Evolutionary conservation across 2,329 filamentous ascomycete species (phyloP).

Genomic region (Teratosphaeriaceae sp.): DNA sequence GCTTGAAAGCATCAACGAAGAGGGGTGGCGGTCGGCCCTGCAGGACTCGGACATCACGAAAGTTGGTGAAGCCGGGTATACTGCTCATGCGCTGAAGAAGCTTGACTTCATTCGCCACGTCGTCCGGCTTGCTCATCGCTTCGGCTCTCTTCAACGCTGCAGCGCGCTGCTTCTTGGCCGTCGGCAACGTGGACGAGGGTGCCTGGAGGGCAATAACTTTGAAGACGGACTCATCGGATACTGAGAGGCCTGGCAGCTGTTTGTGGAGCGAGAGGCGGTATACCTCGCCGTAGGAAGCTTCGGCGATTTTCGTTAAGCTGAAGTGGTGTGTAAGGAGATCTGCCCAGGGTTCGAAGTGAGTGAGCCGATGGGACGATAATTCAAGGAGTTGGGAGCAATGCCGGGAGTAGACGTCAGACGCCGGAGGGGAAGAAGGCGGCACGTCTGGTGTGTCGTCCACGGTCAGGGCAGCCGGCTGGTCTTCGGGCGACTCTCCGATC

Average conservation of each 20-base stretch:
- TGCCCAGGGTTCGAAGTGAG: conserved; percentile 36
- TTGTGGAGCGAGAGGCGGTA: conserved; percentile 47
- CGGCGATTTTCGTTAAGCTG: conserved; percentile 54
- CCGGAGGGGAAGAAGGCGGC: too few relatives aligned
- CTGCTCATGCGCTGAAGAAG: conserved; percentile 52
- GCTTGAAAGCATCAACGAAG: conserved; percentile 43
- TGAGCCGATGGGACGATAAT: conserved; percentile 26
- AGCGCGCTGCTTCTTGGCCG: conserved; percentile 45
- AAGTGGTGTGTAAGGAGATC: conserved; percentile 37
- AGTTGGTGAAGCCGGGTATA: conserved; percentile 57
- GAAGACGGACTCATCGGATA: conserved; percentile 39
- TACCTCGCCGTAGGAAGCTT: conserved; percentile 61
- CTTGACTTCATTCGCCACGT: conserved; percentile 42
- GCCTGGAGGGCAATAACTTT: conserved; percentile 39
- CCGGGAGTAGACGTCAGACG: conserved; percentile 13
- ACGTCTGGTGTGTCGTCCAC: too few relatives aligned
- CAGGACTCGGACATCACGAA: conserved; percentile 52
- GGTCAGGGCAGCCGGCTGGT: too few relatives aligned
- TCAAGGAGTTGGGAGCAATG: conserved; percentile 24
- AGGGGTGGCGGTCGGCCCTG: conserved; percentile 48
- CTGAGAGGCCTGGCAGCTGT: conserved; percentile 21
- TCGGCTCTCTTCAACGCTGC: conserved; percentile 36
- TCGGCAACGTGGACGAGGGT: conserved; percentile 33
- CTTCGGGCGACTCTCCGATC: too few relatives aligned
- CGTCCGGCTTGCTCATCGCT: conserved; percentile 38